These are phyloP conservation scores for Naganishia vaughanmartiniae DNA, from an alignment of 768 basidiomycete genomes.

Conservation along the genomic window DNA sequence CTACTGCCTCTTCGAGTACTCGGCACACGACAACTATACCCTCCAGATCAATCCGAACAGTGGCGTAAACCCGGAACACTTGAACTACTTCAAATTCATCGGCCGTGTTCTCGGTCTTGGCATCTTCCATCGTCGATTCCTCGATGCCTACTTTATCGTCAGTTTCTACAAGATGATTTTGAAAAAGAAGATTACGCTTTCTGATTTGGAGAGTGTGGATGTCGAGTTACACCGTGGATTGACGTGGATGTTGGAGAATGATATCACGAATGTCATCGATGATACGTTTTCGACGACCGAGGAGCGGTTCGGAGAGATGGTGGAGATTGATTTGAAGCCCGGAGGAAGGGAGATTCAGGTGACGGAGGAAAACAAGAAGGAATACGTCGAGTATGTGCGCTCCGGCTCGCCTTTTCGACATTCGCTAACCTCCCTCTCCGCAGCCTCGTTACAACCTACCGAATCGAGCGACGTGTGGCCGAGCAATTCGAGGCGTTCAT, in stretches of 20 bases:
- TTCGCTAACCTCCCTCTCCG: background rate
- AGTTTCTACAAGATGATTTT: constrained; percentile 99
- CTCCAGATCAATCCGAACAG: constrained; percentile 98
- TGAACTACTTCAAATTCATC: constrained; percentile 99
- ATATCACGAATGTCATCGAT: constrained; percentile 96
- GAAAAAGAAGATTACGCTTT: constrained; percentile 91
- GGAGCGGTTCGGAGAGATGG: constrained; percentile 97
- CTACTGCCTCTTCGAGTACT: constrained; percentile 99
- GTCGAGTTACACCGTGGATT: constrained; percentile 89
- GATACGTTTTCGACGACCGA: constrained; percentile 96
- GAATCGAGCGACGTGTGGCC: constrained; percentile 93
- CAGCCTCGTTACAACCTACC: constrained; percentile 81
- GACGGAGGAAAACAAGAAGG: constrained; percentile 97
- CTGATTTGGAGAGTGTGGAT: constrained; percentile 94
- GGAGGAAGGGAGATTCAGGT: constrained; percentile 82
- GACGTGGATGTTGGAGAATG: constrained; percentile 99
- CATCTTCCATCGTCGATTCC: constrained; percentile 98
- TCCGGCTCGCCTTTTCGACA: background rate
- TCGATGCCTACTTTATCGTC: constrained; percentile 98
- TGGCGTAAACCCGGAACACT: constrained; percentile 95
- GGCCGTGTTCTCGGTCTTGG: constrained; percentile 90
- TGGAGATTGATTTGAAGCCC: constrained; percentile 89
- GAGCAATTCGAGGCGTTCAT: constrained; percentile 99
- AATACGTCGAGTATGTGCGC: constrained; percentile 74
- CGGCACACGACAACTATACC: constrained; percentile 99